These are phyloP conservation scores for Physcomitrium patens DNA, from an alignment of 225 moss, liverwort and hornwort genomes.

Conservation along the genomic window DNA sequence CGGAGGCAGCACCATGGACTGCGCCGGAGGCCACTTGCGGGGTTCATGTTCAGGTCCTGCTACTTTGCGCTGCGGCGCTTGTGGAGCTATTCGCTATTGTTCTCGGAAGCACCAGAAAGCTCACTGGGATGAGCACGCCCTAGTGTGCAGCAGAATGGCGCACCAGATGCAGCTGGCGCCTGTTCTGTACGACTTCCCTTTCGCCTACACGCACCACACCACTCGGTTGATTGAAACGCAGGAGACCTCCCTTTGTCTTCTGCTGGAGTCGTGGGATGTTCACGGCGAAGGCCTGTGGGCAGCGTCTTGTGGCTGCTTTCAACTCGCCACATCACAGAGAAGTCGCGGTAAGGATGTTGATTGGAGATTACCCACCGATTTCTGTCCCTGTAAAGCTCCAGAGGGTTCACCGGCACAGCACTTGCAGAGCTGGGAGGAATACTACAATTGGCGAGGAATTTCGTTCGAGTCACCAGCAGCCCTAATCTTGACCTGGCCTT, in stretches of 20 bases:
- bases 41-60: slow-evolving; percentile 68
- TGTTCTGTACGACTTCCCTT: slow-evolving; percentile 76
- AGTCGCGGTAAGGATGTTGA: slow-evolving; percentile 26
- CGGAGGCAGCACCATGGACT: slow-evolving; percentile 37
- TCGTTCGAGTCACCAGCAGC: slow-evolving; percentile 83
- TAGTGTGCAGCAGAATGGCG: slow-evolving; percentile 73
- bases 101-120: slow-evolving; percentile 80
- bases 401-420: not conserved
- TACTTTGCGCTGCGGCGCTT: slow-evolving; percentile 70
- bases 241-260: slow-evolving; percentile 51
- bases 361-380: slow-evolving; percentile 65
- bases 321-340: slow-evolving; percentile 1
- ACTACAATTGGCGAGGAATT: slow-evolving; percentile 74
- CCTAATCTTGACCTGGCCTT: slow-evolving; percentile 82
- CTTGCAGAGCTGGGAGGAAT: slow-evolving; percentile 64
- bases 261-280: slow-evolving; percentile 60
- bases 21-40: slow-evolving; percentile 51
- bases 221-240: slow-evolving; percentile 48
- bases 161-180: slow-evolving; percentile 76
- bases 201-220: slow-evolving; percentile 58
- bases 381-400: slow-evolving; percentile 77
- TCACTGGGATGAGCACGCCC: slow-evolving; percentile 77
- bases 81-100: slow-evolving; percentile 86
- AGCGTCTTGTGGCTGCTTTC: slow-evolving; percentile 68
- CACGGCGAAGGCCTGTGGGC: slow-evolving; percentile 72